Conservation (phyloP, 305 asterid species). For the Solanum hybrid region DNA sequence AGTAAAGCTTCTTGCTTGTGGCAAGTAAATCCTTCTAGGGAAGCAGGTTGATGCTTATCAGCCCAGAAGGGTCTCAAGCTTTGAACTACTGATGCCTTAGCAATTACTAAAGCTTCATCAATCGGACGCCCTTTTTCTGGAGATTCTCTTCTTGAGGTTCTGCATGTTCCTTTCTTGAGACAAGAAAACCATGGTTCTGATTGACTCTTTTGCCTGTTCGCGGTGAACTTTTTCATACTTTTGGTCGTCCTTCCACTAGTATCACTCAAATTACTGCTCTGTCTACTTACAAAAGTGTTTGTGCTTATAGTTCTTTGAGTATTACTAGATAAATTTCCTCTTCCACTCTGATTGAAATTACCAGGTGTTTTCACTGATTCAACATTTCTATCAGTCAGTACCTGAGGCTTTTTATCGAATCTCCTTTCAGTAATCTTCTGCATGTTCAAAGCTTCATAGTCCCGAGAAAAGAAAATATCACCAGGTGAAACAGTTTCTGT, state of each 20-base stretch:
- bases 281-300: slow-evolving; percentile 42
- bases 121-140: slow-evolving; percentile 44
- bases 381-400: slow-evolving; percentile 11
- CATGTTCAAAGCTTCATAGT: slow-evolving; percentile 16
- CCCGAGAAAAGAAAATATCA: slow-evolving; percentile 52
- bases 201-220: slow-evolving; percentile 43
- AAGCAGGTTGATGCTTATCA: slow-evolving; percentile 60
- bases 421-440: slow-evolving; percentile 10
- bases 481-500: slow-evolving; percentile 53
- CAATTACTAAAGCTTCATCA: slow-evolving; percentile 62
- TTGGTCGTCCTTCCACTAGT: slow-evolving; percentile 46
- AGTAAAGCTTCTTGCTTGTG: slow-evolving; percentile 61
- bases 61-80: slow-evolving; percentile 76
- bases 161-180: slow-evolving; percentile 62
- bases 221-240: slow-evolving; percentile 42
- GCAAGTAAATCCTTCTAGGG: slow-evolving; percentile 45
- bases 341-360: slow-evolving; percentile 8
- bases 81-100: slow-evolving; percentile 61
- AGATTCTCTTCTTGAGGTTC: slow-evolving; percentile 31
- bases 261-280: slow-evolving; percentile 44
- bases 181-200: slow-evolving; percentile 58
- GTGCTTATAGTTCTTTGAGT: slow-evolving; percentile 19
- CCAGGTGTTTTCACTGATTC: slow-evolving; percentile 11
- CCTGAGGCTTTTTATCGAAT: slow-evolving; percentile 31
- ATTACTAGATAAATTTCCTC: slow-evolving; percentile 11